A percentile compares a stretch with the other conserved stretches of the same genome.
These are phyloP conservation scores for Nakaseomyces kungkrabaensis DNA, from an alignment of 1,139 yeast species.

Conservation along the genomic window DNA sequence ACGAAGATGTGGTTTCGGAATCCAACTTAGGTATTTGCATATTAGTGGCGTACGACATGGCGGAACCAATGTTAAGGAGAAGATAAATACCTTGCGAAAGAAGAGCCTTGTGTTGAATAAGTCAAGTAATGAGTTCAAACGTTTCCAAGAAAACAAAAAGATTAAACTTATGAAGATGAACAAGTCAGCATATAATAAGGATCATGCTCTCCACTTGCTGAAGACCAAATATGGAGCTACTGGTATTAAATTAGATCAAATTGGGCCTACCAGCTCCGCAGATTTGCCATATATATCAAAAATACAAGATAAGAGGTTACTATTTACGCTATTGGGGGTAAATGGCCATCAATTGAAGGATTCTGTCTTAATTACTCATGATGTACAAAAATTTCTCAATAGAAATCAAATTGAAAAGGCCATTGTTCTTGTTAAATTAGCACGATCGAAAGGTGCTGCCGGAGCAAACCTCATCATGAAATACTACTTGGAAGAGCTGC, in stretches of 20 bases:
- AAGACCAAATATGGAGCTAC: constrained; percentile 14
- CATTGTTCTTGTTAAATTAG: constrained; percentile 39
- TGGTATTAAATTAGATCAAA: constrained; percentile 14
- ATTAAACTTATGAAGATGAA: constrained; percentile 13
- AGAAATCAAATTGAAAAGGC: constrained; percentile 46
- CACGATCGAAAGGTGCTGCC: constrained; percentile 43
- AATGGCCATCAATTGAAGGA: constrained; percentile 47
- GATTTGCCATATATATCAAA: constrained; percentile 28
- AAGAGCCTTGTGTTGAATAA: constrained; percentile 10
- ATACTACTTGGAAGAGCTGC: constrained; percentile 36
- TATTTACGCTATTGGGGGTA: constrained; percentile 47
- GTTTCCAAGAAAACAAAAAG: constrained; percentile 10
- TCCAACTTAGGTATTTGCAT: not conserved
- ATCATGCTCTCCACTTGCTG: constrained; percentile 22
- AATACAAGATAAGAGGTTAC: constrained; percentile 35
- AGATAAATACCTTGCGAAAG: constrained; percentile 14
- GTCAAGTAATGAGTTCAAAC: constrained; percentile 17
- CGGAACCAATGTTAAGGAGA: constrained; percentile 17
- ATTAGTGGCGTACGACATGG: constrained; percentile 4
- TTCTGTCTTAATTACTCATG: constrained; percentile 44
- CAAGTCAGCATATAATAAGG: constrained; percentile 25
- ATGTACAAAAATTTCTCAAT: constrained; percentile 41
- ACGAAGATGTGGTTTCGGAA: not conserved
- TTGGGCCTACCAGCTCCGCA: constrained; percentile 31
- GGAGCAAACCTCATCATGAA: constrained; percentile 52